A percentile compares a stretch with the other conserved stretches of the same genome.
phyloP scores from a whole-genome alignment of 768 basidiomycete species.

The Lactarius psammicola region DNA sequence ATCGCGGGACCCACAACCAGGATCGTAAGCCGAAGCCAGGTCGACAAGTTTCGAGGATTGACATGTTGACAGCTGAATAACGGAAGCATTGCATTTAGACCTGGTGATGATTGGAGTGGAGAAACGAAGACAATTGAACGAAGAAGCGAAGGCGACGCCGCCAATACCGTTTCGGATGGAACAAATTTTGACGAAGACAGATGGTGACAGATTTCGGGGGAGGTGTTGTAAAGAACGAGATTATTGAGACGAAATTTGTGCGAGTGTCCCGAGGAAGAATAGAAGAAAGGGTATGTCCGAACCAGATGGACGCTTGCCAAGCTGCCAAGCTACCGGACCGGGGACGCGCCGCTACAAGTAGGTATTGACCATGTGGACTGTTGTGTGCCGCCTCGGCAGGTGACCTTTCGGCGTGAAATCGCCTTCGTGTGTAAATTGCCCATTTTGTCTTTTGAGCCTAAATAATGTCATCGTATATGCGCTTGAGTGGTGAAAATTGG shows the following conservation, averaged over 20 bases:
- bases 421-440: constrained; percentile 22
- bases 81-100: not conserved
- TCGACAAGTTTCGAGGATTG: not conserved
- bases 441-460: not conserved
- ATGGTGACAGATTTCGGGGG: not conserved
- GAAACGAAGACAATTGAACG: not conserved
- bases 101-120: not conserved
- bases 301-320: constrained; percentile 7
- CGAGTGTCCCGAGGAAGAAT: not conserved
- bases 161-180: not conserved
- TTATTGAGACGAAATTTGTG: constrained; percentile 6
- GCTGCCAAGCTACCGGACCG: constrained; percentile 13
- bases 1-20: not conserved
- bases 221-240: not conserved
- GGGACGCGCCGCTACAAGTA: not conserved
- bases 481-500: not conserved
- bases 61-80: not conserved
- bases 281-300: constrained; percentile 6
- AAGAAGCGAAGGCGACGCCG: not conserved
- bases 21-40: constrained; percentile 3
- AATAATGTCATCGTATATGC: not conserved
- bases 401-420: constrained; percentile 5
- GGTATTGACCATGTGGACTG: constrained; percentile 11
- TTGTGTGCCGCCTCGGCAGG: constrained; percentile 15
- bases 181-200: constrained; percentile 3